Conservation (phyloP, 441 rosid genomes). For the Pelargonium citronellum region DNA sequence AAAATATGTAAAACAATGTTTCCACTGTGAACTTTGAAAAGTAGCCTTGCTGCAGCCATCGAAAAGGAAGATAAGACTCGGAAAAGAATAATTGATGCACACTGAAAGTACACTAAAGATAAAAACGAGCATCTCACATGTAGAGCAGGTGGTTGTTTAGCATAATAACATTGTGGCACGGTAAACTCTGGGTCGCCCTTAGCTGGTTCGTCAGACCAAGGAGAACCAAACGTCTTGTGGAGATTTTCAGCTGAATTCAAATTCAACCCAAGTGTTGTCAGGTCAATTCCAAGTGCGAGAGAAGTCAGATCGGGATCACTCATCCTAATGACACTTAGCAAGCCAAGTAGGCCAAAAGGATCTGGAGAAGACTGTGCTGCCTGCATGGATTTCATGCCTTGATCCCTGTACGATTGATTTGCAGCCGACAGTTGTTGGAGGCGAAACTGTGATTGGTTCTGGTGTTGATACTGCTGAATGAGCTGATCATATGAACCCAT, state of each 20-base stretch:
- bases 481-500: constrained; percentile 72
- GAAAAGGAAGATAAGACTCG: constrained; percentile 9
- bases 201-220: constrained; percentile 91
- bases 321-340: constrained; percentile 70
- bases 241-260: constrained; percentile 84
- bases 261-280: constrained; percentile 80
- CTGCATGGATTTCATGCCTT: constrained; percentile 64
- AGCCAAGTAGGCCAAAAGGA: constrained; percentile 85
- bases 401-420: constrained; percentile 82
- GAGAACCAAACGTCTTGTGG: constrained; percentile 87
- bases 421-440: constrained; percentile 72
- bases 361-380: constrained; percentile 66
- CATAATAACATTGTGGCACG: constrained; percentile 81
- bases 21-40: constrained; percentile 66
- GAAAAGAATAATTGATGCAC: constrained; percentile 7
- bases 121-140: constrained; percentile 47
- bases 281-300: constrained; percentile 88
- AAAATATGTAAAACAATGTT: constrained; percentile 78
- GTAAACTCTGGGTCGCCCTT: constrained; percentile 86
- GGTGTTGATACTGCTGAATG: constrained; percentile 84
- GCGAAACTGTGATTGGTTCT: constrained; percentile 73
- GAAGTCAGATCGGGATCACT: constrained; percentile 81
- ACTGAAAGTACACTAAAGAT: constrained; percentile 3
- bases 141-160: constrained; percentile 61
- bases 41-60: constrained; percentile 70